Evolutionary conservation across 2,329 filamentous ascomycete species (phyloP), one percentile per base, ranked within the genome.

Genomic region (Monosporascus sp.): DNA sequence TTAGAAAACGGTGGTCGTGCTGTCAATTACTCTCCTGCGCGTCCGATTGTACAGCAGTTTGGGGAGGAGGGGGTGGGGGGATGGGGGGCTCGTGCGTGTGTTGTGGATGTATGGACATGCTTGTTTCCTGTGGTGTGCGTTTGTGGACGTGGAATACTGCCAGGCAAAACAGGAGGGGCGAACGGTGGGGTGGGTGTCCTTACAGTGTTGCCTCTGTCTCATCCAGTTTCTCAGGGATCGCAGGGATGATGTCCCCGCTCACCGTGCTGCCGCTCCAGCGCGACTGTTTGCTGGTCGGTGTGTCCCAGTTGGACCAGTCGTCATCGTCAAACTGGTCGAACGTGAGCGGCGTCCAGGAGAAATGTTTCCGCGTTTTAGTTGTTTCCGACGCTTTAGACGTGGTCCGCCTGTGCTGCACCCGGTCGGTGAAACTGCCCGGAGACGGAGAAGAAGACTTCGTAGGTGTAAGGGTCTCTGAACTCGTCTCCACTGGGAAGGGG

Each of bases 261-360:
- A 80, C 74, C 9, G 81, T 84, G 55, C 79, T 85, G 44, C 82
- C 83, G 67, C 84, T 86, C 84, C 84, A 86, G 56, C 84, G 75
- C 17, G 82, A 76, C 17, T 80, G 80, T 65, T 80, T 80, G 40
- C 65, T 67, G 52, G 72, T 74, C 2, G 82, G 79, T 37, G 72
- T 74, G 43, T 87, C 84, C 83, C 84, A 87, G 66, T 79, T 85
- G 7, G 79, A 76, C 84, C 83, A 87, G 67, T 84, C 82, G 59
- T 78, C 80, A 62, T 85, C 83, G 57, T 85, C 78, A 52, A 80
- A 72, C 44, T 75, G 73, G 57, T 84, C 81, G 48, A 81, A 75
- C 2, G 78, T 77, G 48, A 84, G 70, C 2, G 81, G 80, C 20
- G 79, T 82, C 79, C 78, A 84, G 22, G 81, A 84, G 63, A 81